Evolutionary conservation across 2,329 filamentous ascomycete species (phyloP).

Genomic region (Samsoniella hepiali): DNA sequence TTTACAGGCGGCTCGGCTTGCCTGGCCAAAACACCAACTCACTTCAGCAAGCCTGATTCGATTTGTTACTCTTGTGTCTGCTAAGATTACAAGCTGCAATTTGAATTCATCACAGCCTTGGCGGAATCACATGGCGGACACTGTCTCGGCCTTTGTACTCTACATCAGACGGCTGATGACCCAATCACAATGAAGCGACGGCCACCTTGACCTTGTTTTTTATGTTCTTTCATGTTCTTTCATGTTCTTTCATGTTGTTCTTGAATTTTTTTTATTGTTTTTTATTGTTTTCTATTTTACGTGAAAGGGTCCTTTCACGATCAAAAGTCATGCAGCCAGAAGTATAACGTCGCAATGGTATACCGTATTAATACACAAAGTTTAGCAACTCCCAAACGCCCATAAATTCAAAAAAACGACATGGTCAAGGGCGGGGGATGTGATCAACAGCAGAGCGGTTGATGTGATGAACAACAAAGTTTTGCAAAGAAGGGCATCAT

Average conservation of each 20-base stretch:
- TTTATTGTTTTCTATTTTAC: neutral
- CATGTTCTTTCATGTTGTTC: neutral
- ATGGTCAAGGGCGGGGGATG: neutral
- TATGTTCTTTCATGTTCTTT: neutral
- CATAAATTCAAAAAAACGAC: neutral
- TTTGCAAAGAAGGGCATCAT: neutral
- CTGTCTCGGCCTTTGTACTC: too few relatives aligned
- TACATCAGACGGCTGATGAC: too few relatives aligned
- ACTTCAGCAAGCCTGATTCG: too few relatives aligned
- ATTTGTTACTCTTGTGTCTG: too few relatives aligned
- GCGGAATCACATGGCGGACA: too few relatives aligned
- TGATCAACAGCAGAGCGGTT: slow-evolving; percentile 42
- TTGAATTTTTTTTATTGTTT: neutral
- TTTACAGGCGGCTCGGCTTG: too few relatives aligned
- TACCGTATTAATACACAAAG: neutral
- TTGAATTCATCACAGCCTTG: too few relatives aligned
- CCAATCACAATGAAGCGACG: too few relatives aligned
- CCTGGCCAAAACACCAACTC: too few relatives aligned
- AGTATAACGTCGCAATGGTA: neutral
- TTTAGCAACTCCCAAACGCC: slow-evolving; percentile 2
- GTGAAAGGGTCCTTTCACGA: neutral
- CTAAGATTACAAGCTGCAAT: too few relatives aligned
- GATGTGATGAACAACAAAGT: too few relatives aligned
- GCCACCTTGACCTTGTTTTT: neutral
- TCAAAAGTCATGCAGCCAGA: neutral